Evolutionary conservation across 1,139 yeast genomes (phyloP), one percentile per base, ranked within the genome.

Genomic region (Candida sp.): DNA sequence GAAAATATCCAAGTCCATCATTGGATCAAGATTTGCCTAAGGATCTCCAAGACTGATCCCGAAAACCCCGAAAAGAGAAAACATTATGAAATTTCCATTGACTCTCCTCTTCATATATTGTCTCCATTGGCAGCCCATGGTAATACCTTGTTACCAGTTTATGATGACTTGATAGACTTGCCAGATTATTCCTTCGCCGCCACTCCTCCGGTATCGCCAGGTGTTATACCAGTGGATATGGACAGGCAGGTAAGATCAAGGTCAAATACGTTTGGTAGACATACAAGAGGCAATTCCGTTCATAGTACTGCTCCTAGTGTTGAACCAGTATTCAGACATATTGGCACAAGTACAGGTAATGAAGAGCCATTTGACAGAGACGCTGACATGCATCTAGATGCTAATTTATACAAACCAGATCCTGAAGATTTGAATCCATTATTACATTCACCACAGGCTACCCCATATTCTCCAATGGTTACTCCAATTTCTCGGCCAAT

Each of bases 71-170:
- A 70, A 39, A 84, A 77, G 64, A 65, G 95, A 33, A 91, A 90
- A 60, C 97, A 89, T 60, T 93, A 86, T 58, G 98, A 93, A 64
- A 85, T 93, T 39, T 83, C 88, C 49, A 88, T 91, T 49, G 98
- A 93, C 61, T 86, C 96, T 7, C 97, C 97, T 5, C 81, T 90
- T 49, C 95, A 87, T 54, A 70, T 89, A 5, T 68, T 88, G 41
- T 82, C 87, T 23, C 71, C 75, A 15, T 56, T 71, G 36, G 86
- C 90, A 43, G 85, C 88, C 2, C 91, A 84, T 59, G 86, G 86
- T 11, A 84, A 85, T 53, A 84, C 91, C 0, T 61, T 84, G 35
- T 64, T 85, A 43, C 88, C 84, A 1, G 79, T 82, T 1, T 79
- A 79, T 53, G 74, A 64, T 36, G 70, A 67, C 38, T 53, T 55